Percentiles rank a stretch among this genome's conserved stretches.
These are phyloP conservation scores for Casuarina cunninghamiana DNA, from an alignment of 306 rosid genomes.

Conservation along the genomic window DNA sequence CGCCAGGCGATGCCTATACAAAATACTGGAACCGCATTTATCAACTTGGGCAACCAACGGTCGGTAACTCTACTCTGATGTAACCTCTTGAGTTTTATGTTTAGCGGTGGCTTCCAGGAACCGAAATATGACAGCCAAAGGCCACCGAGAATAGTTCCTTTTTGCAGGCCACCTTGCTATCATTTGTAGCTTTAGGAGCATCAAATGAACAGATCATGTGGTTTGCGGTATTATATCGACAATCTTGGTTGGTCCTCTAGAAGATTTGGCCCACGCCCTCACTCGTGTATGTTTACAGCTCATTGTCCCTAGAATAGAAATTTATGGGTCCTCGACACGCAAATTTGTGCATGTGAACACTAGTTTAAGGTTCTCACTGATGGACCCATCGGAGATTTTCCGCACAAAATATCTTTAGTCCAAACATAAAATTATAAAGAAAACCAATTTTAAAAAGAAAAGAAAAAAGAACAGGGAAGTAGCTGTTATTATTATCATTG, in stretches of 20 bases:
- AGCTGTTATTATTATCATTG: too few species aligned
- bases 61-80: too few species aligned
- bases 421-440: too few species aligned
- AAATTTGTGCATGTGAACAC: background rate
- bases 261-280: slow-evolving; percentile 10
- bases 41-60: too few species aligned
- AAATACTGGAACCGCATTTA: too few species aligned
- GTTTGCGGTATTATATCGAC: background rate
- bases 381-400: background rate
- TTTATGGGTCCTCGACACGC: slow-evolving; percentile 14
- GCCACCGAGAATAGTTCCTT: background rate
- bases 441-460: too few species aligned
- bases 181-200: slow-evolving; percentile 12
- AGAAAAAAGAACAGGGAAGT: too few species aligned
- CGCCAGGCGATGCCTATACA: too few species aligned
- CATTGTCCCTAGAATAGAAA: slow-evolving; percentile 11
- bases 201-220: slow-evolving; percentile 31
- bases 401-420: background rate
- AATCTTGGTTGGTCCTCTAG: background rate
- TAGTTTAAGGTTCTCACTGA: background rate
- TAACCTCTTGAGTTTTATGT: too few species aligned
- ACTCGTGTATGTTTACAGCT: slow-evolving; percentile 15
- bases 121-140: background rate
- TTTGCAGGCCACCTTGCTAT: background rate
- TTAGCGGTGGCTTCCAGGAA: background rate